Evolutionary conservation across 345 rosid genomes (phyloP), one percentile per base, ranked within the genome.

Genomic region (Carallia pectinifolia): DNA sequence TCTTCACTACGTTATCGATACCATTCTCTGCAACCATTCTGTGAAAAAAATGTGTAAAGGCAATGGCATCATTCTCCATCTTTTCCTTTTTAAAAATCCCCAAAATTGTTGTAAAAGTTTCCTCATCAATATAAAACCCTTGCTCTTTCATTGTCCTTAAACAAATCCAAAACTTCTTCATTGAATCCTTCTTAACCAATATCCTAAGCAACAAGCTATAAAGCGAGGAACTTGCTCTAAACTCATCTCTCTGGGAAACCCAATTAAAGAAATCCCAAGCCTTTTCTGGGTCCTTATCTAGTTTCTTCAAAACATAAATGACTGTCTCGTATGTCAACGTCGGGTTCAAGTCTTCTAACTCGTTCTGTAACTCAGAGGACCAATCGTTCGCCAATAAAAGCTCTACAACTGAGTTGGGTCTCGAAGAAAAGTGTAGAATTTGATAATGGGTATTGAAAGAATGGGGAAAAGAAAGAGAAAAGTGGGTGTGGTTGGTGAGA

Each of bases 101-200:
- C 23, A 58, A 34, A 64, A 91, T 77, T 0, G 94, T 82, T 34
- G 23, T 31, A 71, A 84, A 86, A 8, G 96, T 89, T 27, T 89
- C 94, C 66, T 89, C 90, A 17, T 87, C 97, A 53, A 91, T 73
- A 64, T 74, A 89, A 86, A 82, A 83, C 67, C 88, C 92, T 62
- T 84, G 66, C 66, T 85, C 88, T 74, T 71, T 68, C 71, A 91
- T 91, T 75, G 84, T 86, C 62, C 65, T 74, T 31, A 93, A 61
- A 58, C 74, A 65, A 62, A 62, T 74, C 97, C 97, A 91, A 69
- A 93, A 89, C 85, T 91, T 92, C 64, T 79, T 83, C 92, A 88
- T 78, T 1, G 86, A 79, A 29, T 73, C 85, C 66, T 76, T 81
- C 19, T 70, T 79, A 8, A 64, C 89, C 66, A 88, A 65, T 39